phyloP scores from a whole-genome alignment of 2,329 filamentous ascomycete species.

The Trichoderma citrinoviride region DNA sequence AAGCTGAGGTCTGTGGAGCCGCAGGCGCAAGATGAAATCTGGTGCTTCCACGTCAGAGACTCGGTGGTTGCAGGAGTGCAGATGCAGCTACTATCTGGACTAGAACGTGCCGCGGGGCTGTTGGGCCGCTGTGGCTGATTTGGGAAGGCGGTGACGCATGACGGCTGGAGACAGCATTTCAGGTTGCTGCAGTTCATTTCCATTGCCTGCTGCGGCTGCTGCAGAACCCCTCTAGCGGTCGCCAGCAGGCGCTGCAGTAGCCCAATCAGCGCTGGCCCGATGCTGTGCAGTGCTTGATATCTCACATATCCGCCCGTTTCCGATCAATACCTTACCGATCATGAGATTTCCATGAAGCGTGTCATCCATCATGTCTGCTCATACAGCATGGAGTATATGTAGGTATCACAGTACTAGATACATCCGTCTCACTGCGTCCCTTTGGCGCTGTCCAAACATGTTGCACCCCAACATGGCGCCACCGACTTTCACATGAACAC shows the following conservation, averaged over 20 bases:
- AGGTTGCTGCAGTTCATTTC: too few species aligned
- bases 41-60: conserved; percentile 13
- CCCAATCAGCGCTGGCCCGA: not conserved
- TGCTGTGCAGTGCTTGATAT: not conserved
- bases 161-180: not conserved
- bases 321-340: too few species aligned
- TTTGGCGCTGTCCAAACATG: too few species aligned
- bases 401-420: too few species aligned
- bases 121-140: conserved; percentile 11
- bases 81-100: not conserved
- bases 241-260: not conserved
- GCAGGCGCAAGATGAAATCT: conserved; percentile 5
- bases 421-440: too few species aligned
- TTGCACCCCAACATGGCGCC: not conserved
- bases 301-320: too few species aligned
- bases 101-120: conserved; percentile 10
- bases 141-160: conserved; percentile 16
- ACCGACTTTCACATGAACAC: not conserved
- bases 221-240: not conserved
- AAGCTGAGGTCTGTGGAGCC: conserved; percentile 13
- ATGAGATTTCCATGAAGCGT: too few species aligned
- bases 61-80: not conserved
- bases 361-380: too few species aligned
- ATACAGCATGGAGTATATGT: too few species aligned
- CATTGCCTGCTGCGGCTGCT: not conserved